These are phyloP conservation scores for Diaporthe caulivora DNA, from an alignment of 2,329 filamentous ascomycete genomes.

Conservation along the genomic window DNA sequence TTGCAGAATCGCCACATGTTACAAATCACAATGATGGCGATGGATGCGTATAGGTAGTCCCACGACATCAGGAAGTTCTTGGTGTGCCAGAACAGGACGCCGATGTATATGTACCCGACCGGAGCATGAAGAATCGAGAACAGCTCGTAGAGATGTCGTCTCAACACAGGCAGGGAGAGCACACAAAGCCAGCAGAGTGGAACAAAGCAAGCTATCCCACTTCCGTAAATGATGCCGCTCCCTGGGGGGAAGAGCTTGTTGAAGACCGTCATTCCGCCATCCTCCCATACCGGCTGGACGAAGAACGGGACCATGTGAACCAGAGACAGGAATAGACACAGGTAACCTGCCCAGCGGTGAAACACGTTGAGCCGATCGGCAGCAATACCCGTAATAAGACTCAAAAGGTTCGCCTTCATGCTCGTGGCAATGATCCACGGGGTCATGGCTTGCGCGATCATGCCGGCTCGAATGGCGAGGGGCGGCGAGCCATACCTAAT, in stretches of 20 bases:
- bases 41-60: constrained; percentile 86
- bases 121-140: constrained; percentile 88
- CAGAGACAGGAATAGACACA: constrained; percentile 85
- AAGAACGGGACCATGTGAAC: constrained; percentile 93
- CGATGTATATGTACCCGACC: constrained; percentile 83
- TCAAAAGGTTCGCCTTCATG: constrained; percentile 91
- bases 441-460: constrained; percentile 91
- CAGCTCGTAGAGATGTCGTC: constrained; percentile 84
- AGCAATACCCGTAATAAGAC: constrained; percentile 87
- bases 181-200: constrained; percentile 87
- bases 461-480: constrained; percentile 86
- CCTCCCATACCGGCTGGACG: constrained; percentile 86
- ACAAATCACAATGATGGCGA: constrained; percentile 82
- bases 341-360: constrained; percentile 90
- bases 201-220: constrained; percentile 83
- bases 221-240: constrained; percentile 83
- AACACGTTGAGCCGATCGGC: constrained; percentile 93
- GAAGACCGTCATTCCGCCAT: constrained; percentile 79
- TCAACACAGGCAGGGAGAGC: constrained; percentile 83
- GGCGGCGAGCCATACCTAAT: constrained; percentile 91
- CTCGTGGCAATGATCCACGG: constrained; percentile 93
- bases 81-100: constrained; percentile 94
- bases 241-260: constrained; percentile 75
- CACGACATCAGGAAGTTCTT: constrained; percentile 93
- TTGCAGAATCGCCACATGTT: constrained; percentile 83